Evolutionary conservation across 345 rosid genomes (phyloP).

Genomic region (Abelmoschus esculentus): DNA sequence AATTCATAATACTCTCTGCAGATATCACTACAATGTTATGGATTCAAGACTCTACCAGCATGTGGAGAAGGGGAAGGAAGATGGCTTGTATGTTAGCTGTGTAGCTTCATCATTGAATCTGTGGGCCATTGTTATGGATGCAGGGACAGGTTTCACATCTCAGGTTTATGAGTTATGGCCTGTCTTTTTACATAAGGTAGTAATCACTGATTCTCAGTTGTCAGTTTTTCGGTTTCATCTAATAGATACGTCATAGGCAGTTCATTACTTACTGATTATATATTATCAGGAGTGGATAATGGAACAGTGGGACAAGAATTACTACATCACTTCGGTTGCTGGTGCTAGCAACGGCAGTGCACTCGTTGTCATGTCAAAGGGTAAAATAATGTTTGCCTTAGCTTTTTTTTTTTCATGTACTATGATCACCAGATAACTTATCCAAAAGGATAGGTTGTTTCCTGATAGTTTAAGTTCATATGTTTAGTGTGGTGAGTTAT

Average conservation of each 20-base stretch:
- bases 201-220: not conserved
- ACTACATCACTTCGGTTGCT: constrained; percentile 78
- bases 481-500: not conserved
- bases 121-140: constrained; percentile 74
- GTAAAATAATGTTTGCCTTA: constrained; percentile 22
- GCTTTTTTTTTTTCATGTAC: not conserved
- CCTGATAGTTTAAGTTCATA: not conserved
- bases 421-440: constrained; percentile 3
- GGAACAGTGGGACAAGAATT: constrained; percentile 97
- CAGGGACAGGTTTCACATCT: constrained; percentile 44
- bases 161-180: constrained; percentile 60
- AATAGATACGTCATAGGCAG: not conserved
- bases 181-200: constrained; percentile 51
- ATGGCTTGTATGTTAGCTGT: constrained; percentile 55
- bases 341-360: constrained; percentile 80
- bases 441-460: not conserved
- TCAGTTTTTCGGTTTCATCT: not conserved
- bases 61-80: constrained; percentile 54
- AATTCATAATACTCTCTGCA: constrained; percentile 5
- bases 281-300: constrained; percentile 84
- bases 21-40: constrained; percentile 68
- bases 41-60: constrained; percentile 53
- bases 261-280: constrained; percentile 6
- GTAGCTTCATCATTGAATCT: constrained; percentile 50
- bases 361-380: constrained; percentile 90